These are phyloP conservation scores for Calonectria pseudoreteaudii DNA, from an alignment of 2,329 filamentous ascomycete species.

Conservation along the genomic window DNA sequence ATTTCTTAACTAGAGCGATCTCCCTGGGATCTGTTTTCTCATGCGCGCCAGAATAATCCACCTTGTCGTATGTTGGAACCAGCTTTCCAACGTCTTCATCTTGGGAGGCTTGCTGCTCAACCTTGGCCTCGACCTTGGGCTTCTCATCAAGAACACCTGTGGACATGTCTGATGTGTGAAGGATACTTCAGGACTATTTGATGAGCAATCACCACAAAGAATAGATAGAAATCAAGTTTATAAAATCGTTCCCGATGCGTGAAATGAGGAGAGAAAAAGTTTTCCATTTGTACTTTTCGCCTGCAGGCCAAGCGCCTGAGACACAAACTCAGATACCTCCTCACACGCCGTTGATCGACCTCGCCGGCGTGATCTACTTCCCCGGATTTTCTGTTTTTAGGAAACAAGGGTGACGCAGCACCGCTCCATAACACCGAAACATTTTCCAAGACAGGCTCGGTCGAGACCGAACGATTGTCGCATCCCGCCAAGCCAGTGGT, in stretches of 20 bases:
- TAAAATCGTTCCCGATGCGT: background rate
- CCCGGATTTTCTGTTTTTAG: background rate
- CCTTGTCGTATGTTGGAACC: constrained; percentile 32
- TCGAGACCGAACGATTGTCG: background rate
- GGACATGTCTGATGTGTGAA: background rate
- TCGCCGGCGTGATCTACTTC: background rate
- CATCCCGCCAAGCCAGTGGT: background rate
- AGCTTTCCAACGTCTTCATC: constrained; percentile 35
- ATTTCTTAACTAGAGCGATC: constrained; percentile 41
- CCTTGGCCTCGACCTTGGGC: background rate
- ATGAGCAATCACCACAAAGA: background rate
- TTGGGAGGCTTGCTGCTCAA: constrained; percentile 34
- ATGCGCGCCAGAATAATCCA: constrained; percentile 42
- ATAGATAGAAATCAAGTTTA: background rate
- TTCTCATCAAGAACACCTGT: background rate
- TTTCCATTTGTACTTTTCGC: background rate
- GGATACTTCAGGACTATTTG: background rate
- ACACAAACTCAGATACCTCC: background rate
- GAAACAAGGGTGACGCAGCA: background rate
- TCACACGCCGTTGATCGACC: background rate
- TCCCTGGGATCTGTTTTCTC: constrained; percentile 43
- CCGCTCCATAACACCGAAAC: background rate
- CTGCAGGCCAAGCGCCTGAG: background rate
- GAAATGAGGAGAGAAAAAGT: background rate
- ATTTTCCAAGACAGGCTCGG: background rate